Conservation (phyloP, 768 basidiomycete species). For the Pleurotus giganteus region DNA sequence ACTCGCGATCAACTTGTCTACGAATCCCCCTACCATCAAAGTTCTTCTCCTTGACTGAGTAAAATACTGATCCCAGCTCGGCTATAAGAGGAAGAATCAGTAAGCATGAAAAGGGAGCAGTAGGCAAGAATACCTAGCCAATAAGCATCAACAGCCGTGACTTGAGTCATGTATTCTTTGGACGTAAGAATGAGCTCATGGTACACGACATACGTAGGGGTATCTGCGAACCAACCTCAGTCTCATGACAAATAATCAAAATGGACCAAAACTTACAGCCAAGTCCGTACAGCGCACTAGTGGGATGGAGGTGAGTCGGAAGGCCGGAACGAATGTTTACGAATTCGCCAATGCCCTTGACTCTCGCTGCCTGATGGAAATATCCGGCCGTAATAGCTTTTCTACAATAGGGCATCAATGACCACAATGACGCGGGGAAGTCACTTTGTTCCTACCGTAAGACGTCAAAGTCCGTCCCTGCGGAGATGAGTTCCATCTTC, state of each 20-base stretch:
- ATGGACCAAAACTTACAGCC: slow-evolving; percentile 64
- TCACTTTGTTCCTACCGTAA: slow-evolving; percentile 46
- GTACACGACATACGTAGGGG: slow-evolving; percentile 95
- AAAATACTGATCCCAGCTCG: slow-evolving; percentile 94
- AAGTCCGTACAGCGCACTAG: slow-evolving; percentile 92
- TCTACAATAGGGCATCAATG: slow-evolving; percentile 33
- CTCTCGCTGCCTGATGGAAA: slow-evolving; percentile 97
- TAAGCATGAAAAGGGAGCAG: background rate
- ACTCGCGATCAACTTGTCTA: slow-evolving; percentile 81
- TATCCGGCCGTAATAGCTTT: slow-evolving; percentile 98
- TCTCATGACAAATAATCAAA: slow-evolving; percentile 10
- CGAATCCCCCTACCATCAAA: slow-evolving; percentile 86
- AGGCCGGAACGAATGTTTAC: slow-evolving; percentile 94
- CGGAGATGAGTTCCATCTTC: slow-evolving; percentile 91
- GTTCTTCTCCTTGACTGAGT: slow-evolving; percentile 96
- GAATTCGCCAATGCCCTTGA: slow-evolving; percentile 99
- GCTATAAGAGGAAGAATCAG: slow-evolving; percentile 43
- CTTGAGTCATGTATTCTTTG: slow-evolving; percentile 98
- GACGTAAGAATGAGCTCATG: slow-evolving; percentile 95
- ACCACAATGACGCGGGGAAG: background rate
- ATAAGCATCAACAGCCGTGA: slow-evolving; percentile 96
- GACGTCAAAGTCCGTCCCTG: slow-evolving; percentile 93
- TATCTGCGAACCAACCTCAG: slow-evolving; percentile 50
- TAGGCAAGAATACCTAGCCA: slow-evolving; percentile 72
- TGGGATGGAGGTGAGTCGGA: slow-evolving; percentile 95